Conservation (phyloP, 2,329 filamentous ascomycete genomes). For the Hypomyces perniciosus region DNA sequence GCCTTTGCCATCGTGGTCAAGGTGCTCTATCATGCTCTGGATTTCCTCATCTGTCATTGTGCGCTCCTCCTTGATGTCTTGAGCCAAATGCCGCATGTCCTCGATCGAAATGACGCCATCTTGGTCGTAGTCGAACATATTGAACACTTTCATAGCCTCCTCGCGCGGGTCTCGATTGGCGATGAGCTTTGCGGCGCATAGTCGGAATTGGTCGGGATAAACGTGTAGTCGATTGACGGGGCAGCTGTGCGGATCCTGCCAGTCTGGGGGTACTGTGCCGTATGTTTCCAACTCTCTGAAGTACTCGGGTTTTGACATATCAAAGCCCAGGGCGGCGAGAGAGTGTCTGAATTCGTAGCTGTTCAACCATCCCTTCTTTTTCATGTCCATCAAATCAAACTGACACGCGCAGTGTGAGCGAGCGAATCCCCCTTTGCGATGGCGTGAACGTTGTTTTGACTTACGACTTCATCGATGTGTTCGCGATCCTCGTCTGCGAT, state of each 20-base stretch:
- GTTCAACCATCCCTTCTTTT: constrained; percentile 89
- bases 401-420: constrained; percentile 31
- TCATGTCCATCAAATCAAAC: constrained; percentile 94
- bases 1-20: constrained; percentile 90
- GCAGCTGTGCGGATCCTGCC: constrained; percentile 38
- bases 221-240: constrained; percentile 41
- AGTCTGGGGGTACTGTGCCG: constrained; percentile 64
- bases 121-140: constrained; percentile 85
- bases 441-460: constrained; percentile 25
- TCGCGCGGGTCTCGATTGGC: constrained; percentile 78
- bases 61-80: constrained; percentile 74
- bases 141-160: constrained; percentile 86
- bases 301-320: constrained; percentile 79
- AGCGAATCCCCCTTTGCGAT: no score
- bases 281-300: constrained; percentile 74
- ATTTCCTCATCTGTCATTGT: constrained; percentile 90
- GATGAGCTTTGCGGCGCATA: constrained; percentile 76
- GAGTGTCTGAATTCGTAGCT: constrained; percentile 98
- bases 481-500: constrained; percentile 85
- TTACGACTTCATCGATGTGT: constrained; percentile 88
- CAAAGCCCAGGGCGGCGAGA: constrained; percentile 91
- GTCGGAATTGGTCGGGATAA: constrained; percentile 51
- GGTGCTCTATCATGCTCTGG: constrained; percentile 94
- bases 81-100: constrained; percentile 78
- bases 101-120: constrained; percentile 88